Evolutionary conservation across 2,329 filamentous ascomycete genomes (phyloP).

Genomic region (Cryoendolithus antarcticus): DNA sequence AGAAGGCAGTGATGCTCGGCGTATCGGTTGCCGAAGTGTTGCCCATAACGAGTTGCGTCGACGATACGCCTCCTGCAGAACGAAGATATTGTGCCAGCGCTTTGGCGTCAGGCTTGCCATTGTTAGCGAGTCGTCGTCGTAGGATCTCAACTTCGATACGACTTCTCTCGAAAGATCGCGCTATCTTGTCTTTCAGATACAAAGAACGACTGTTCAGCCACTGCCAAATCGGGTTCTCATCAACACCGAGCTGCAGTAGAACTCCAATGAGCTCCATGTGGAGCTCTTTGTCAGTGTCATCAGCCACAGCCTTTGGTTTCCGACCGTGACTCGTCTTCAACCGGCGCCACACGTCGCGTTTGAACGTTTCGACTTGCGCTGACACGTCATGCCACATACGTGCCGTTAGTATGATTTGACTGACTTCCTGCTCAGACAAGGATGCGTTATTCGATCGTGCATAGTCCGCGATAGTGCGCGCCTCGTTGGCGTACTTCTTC

Average conservation of each 20-base stretch:
- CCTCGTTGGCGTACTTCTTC: slow-evolving; percentile 69
- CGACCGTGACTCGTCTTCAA: slow-evolving; percentile 32
- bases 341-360: slow-evolving; percentile 76
- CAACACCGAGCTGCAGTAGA: slow-evolving; percentile 83
- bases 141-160: slow-evolving; percentile 87
- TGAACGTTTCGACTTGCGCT: slow-evolving; percentile 73
- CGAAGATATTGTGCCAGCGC: slow-evolving; percentile 64
- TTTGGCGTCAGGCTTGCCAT: slow-evolving; percentile 57
- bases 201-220: slow-evolving; percentile 89
- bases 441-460: slow-evolving; percentile 38
- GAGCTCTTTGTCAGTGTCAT: slow-evolving; percentile 49
- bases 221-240: slow-evolving; percentile 92
- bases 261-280: slow-evolving; percentile 85
- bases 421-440: slow-evolving; percentile 66
- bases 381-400: slow-evolving; percentile 94
- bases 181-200: slow-evolving; percentile 76
- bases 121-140: slow-evolving; percentile 63
- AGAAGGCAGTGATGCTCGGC: slow-evolving; percentile 71
- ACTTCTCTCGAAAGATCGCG: slow-evolving; percentile 66
- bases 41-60: slow-evolving; percentile 13
- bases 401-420: slow-evolving; percentile 76
- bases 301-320: slow-evolving; percentile 14
- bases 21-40: slow-evolving; percentile 56
- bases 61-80: slow-evolving; percentile 40
- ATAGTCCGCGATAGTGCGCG: slow-evolving; percentile 52